phyloP scores from a whole-genome alignment of 2,329 filamentous ascomycete species.

The Xylaria sp. region DNA sequence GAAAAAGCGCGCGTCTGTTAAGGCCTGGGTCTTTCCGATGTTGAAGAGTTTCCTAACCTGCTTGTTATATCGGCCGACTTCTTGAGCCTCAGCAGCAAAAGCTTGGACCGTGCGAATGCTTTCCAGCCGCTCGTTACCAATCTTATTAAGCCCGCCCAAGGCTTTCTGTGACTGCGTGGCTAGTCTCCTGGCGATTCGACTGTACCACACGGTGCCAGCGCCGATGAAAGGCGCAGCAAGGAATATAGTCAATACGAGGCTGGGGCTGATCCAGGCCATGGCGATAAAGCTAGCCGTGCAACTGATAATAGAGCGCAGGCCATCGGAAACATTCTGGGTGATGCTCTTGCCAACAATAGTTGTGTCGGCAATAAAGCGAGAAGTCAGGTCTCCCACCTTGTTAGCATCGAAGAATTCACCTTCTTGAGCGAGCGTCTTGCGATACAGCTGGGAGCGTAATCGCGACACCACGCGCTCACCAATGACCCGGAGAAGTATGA shows the following conservation, averaged over 20 bases:
- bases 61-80: slow-evolving; percentile 89
- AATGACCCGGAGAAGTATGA: slow-evolving; percentile 91
- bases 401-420: slow-evolving; percentile 99
- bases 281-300: slow-evolving; percentile 88
- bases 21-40: slow-evolving; percentile 85
- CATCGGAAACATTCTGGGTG: slow-evolving; percentile 96
- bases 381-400: slow-evolving; percentile 94
- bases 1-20: slow-evolving; percentile 93
- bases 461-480: slow-evolving; percentile 94
- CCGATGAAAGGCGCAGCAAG: slow-evolving; percentile 93
- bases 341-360: slow-evolving; percentile 99
- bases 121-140: slow-evolving; percentile 95
- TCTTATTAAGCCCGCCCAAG: slow-evolving; percentile 91
- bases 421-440: slow-evolving; percentile 94
- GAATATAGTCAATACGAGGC: slow-evolving; percentile 86
- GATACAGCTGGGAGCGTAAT: slow-evolving; percentile 88
- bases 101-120: slow-evolving; percentile 98
- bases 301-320: slow-evolving; percentile 89
- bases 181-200: slow-evolving; percentile 85
- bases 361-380: slow-evolving; percentile 92
- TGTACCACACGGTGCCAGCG: slow-evolving; percentile 90
- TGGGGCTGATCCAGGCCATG: slow-evolving; percentile 95
- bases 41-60: slow-evolving; percentile 93
- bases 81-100: slow-evolving; percentile 91
- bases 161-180: slow-evolving; percentile 95